Percentiles rank a stretch among this genome's conserved stretches.
phyloP scores from a whole-genome alignment of 2,329 filamentous ascomycete species.

The Phaeosphaeria sp. region DNA sequence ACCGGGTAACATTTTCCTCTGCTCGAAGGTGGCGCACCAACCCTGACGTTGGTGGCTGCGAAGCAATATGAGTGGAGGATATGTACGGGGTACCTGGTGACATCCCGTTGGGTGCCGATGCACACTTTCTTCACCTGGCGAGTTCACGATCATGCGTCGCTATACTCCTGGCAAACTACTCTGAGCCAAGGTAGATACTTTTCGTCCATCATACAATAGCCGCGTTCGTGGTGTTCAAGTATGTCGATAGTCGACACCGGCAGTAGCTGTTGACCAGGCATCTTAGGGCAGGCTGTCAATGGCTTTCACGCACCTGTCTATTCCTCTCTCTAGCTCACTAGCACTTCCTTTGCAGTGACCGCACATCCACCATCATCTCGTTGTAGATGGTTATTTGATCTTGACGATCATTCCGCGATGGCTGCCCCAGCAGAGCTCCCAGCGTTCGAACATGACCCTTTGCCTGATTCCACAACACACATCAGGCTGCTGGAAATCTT shows the following conservation, averaged over 20 bases:
- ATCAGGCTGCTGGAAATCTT: slow-evolving; percentile 3
- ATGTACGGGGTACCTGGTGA: not conserved
- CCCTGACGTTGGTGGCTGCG: not conserved
- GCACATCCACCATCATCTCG: no score
- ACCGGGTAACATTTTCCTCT: not conserved
- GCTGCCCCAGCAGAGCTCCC: not conserved
- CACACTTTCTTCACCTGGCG: not conserved
- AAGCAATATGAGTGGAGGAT: not conserved
- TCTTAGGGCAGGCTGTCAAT: not conserved
- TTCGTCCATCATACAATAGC: no score
- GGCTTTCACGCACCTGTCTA: not conserved
- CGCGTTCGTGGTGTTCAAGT: no score
- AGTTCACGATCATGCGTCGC: not conserved
- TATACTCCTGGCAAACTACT: not conserved
- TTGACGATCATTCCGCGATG: not conserved
- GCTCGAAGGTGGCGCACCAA: not conserved
- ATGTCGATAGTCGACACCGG: no score
- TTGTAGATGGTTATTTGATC: no score
- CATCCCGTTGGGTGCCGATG: not conserved
- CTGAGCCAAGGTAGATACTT: no score
- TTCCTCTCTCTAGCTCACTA: not conserved
- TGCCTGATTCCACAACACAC: slow-evolving; percentile 3
- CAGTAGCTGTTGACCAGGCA: no score
- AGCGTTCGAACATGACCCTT: not conserved
- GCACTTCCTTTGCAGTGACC: no score